A percentile compares a stretch with the other conserved stretches of the same genome.
These are phyloP conservation scores for Rhododendron kiyosumense DNA, from an alignment of 148 eudicot species.

Conservation along the genomic window DNA sequence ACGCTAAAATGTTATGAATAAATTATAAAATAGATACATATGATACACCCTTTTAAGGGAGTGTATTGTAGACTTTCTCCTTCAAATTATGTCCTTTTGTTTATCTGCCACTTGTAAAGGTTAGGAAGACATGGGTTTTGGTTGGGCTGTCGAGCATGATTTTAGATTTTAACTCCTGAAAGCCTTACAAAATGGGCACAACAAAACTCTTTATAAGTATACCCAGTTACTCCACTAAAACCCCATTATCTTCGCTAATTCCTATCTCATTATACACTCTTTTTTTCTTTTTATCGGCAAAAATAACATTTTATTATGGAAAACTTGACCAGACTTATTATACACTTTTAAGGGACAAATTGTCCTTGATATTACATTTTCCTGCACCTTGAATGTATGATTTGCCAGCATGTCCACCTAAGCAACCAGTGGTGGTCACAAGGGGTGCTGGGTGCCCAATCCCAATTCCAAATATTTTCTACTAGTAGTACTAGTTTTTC, in stretches of 20 bases:
- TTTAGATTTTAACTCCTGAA: background rate
- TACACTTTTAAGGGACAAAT: background rate
- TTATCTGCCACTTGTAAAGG: background rate
- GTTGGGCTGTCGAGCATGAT: background rate
- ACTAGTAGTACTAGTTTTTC: too few species aligned
- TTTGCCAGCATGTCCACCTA: background rate
- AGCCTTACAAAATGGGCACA: background rate
- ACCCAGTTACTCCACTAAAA: background rate
- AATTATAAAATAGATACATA: too few species aligned
- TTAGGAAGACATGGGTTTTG: background rate
- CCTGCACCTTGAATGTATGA: too few species aligned
- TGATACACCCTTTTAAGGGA: too few species aligned
- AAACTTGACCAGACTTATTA: too few species aligned
- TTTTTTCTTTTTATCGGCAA: too few species aligned
- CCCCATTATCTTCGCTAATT: background rate
- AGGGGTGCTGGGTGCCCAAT: background rate
- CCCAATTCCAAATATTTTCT: background rate
- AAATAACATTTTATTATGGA: too few species aligned
- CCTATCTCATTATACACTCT: background rate
- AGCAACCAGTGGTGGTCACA: background rate
- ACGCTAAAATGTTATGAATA: too few species aligned
- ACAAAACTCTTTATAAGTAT: too few species aligned
- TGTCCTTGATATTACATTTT: background rate
- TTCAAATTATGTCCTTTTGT: background rate
- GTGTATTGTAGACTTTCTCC: too few species aligned